Percentiles rank a stretch among this genome's conserved stretches.
These are phyloP conservation scores for Peronospora destructor DNA, from an alignment of 352 stramenopile species.

Conservation along the genomic window DNA sequence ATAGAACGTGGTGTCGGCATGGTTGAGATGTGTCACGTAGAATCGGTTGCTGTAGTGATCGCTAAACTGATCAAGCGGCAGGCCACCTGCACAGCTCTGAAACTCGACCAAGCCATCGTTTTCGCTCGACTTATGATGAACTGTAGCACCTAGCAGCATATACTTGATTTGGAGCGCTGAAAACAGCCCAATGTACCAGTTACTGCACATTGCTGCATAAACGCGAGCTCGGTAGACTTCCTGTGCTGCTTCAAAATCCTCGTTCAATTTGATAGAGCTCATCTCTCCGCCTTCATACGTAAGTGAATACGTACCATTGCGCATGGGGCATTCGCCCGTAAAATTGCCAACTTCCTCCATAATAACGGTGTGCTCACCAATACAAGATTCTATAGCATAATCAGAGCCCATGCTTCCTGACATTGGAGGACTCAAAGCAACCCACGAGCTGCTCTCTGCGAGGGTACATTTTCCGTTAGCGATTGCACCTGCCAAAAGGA, in stretches of 20 bases:
- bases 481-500: constrained; percentile 34
- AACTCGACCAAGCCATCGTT: constrained; percentile 50
- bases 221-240: constrained; percentile 27
- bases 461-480: constrained; percentile 39
- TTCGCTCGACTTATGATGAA: constrained; percentile 33
- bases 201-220: constrained; percentile 38
- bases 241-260: constrained; percentile 28
- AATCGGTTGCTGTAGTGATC: constrained; percentile 37
- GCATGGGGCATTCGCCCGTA: constrained; percentile 32
- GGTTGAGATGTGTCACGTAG: constrained; percentile 59
- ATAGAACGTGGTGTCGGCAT: constrained; percentile 56
- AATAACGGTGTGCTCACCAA: constrained; percentile 18
- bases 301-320: constrained; percentile 26
- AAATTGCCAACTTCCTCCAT: constrained; percentile 30
- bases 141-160: constrained; percentile 18
- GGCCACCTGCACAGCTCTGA: constrained; percentile 42
- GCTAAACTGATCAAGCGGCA: constrained; percentile 30
- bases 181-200: constrained; percentile 30
- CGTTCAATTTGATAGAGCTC: constrained; percentile 15
- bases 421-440: constrained; percentile 37
- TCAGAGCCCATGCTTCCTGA: constrained; percentile 46
- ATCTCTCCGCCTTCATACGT: constrained; percentile 30
- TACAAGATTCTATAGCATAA: constrained; percentile 31
- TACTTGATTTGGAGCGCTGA: constrained; percentile 27
- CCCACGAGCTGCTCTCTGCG: constrained; percentile 31